A percentile compares a stretch with the other conserved stretches of the same genome.
These are phyloP conservation scores for Nemania sp. DNA, from an alignment of 2,329 filamentous ascomycete species.

Conservation along the genomic window DNA sequence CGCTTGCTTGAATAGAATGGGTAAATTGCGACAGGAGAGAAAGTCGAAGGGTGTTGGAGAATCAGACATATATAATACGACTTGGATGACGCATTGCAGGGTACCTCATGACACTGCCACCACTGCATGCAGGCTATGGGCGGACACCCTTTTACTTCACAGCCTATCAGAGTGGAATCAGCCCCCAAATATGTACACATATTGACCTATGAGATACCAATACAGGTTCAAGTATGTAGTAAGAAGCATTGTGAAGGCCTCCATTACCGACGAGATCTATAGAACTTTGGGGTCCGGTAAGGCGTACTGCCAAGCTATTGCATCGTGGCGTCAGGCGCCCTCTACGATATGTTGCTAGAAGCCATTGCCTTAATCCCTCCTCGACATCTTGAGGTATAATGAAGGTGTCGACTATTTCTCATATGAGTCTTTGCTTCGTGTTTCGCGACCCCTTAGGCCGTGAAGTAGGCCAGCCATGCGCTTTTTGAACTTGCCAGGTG, in stretches of 20 bases:
- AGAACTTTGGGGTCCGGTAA: no score
- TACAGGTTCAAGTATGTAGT: no score
- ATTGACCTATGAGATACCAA: no score
- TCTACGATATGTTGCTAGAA: no score
- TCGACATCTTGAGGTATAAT: no score
- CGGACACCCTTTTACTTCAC: not conserved
- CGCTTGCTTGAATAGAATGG: not conserved
- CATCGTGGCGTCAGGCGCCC: no score
- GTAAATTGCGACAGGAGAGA: not conserved
- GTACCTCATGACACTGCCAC: slow-evolving; percentile 9
- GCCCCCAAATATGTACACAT: not conserved
- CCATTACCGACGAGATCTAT: not conserved
- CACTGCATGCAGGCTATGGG: slow-evolving; percentile 1
- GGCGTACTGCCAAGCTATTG: no score
- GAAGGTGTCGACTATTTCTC: no score
- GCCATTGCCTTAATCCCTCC: no score
- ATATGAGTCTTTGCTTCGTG: not conserved
- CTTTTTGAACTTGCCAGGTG: slow-evolving; percentile 1
- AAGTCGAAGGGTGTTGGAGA: not conserved
- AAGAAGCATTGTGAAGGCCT: no score
- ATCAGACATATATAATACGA: not conserved
- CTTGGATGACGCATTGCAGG: not conserved
- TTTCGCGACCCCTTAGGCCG: not conserved
- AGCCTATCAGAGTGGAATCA: not conserved
- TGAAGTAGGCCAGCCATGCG: slow-evolving; percentile 5